Base-by-base conservation (phyloP, 306 rosid genomes). In the Dalbergia cultrata region DNA sequence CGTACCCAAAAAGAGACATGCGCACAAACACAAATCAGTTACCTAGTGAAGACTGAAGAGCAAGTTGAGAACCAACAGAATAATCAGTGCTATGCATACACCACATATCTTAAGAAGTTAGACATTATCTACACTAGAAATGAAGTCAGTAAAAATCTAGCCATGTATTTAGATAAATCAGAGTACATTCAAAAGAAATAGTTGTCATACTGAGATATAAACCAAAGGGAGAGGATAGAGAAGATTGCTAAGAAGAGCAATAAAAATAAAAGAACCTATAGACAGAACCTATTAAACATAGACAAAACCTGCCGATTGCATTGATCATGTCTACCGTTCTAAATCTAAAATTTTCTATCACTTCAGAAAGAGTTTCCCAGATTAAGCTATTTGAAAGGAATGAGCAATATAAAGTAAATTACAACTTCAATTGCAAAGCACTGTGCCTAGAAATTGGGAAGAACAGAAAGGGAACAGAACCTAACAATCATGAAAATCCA, bases 371-470 rank as follows among this genome's bases (percentile, higher is more conserved):
- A 57, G 57, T 12, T 64, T 19, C 19, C 61, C 47, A 17, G 43
- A 45, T 11, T 26, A 18, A 3, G 45, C 19, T 31, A 79, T n/a
- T 35, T 1, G 47, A 83, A 63, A 10, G 74, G 81, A 72, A 54
- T 67, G 59, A 50, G 81, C 70, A 80, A 80, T 61, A 56, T 53
- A 67, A 34, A 83, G 85, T 37, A 81, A 67, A 72, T 26, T 19
- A 71, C 19, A 76, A 65, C 43, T 74, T 73, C 0, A 43, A 77
- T 62, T 53, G 68, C 79, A 76, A 49, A 18, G 26, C 22, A 22
- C 9, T 41, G 52, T 18, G 57, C 21, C 7, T 10, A 13, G 63
- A 76, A 61, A 47, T n/a, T 35, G 47, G 70, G 69, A 19, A 60
- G 8, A 14, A 21, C 49, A 74, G 60, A 70, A 49, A 10, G 67